phyloP scores from a whole-genome alignment of 2,329 filamentous ascomycete genomes.

The Colletotrichum gigasporum region DNA sequence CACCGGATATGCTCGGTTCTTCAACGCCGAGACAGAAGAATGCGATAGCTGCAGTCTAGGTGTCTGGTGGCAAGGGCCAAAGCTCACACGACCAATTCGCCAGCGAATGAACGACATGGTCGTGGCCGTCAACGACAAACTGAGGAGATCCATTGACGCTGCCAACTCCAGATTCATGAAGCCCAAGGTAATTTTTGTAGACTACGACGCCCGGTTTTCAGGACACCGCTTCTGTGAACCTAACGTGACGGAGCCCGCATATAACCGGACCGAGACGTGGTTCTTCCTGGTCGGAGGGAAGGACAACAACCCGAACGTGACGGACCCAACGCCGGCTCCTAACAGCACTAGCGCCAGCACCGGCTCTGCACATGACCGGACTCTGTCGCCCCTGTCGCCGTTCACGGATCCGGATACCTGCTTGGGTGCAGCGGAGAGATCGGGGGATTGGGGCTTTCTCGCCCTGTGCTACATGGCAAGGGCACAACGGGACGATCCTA shows the following conservation, averaged over 20 bases:
- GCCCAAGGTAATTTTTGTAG: conserved; percentile 52
- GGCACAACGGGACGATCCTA: conserved; percentile 46
- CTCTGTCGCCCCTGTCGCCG: conserved; percentile 41
- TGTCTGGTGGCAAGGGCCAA: conserved; percentile 55
- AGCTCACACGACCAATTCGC: conserved; percentile 49
- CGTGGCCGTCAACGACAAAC: conserved; percentile 50
- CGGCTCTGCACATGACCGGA: conserved; percentile 19
- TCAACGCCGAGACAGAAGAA: conserved; percentile 52
- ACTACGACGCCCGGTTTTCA: conserved; percentile 54
- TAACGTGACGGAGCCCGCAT: conserved; percentile 53
- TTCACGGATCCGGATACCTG: conserved; percentile 49
- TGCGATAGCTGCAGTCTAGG: conserved; percentile 56
- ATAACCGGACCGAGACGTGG: conserved; percentile 53
- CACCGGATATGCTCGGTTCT: conserved; percentile 59
- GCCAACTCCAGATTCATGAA: conserved; percentile 49
- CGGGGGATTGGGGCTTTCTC: conserved; percentile 53
- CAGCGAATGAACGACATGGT: conserved; percentile 56
- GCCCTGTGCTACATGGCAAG: conserved; percentile 56
- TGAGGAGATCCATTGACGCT: conserved; percentile 43
- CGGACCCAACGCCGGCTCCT: conserved; percentile 29
- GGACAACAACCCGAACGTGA: conserved; percentile 43
- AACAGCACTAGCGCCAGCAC: conserved; percentile 24
- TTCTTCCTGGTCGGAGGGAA: conserved; percentile 57
- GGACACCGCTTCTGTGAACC: conserved; percentile 56
- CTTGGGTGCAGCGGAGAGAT: conserved; percentile 42